phyloP scores from a whole-genome alignment of 176 grass and related monocot genomes.

The Carex pumila region DNA sequence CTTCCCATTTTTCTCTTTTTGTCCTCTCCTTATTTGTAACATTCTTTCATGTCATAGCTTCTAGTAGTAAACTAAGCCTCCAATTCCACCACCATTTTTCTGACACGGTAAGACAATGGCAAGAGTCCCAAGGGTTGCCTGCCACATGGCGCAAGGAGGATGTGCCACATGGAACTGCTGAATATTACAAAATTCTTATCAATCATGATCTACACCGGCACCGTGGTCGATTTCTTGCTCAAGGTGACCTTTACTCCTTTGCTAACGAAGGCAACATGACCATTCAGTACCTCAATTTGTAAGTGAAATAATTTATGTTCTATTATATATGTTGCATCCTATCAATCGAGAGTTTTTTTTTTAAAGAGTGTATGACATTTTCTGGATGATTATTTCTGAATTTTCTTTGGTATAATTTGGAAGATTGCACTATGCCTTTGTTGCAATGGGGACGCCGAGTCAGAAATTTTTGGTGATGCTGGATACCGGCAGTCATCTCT shows the following conservation, averaged over 20 bases:
- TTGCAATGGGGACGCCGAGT: constrained; percentile 64
- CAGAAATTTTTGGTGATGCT: constrained; percentile 72
- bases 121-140: constrained; percentile 27
- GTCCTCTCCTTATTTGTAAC: background rate
- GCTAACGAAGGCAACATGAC: constrained; percentile 36
- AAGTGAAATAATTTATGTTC: constrained; percentile 1
- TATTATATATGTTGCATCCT: background rate
- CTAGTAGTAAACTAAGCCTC: constrained; percentile 38
- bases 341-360: background rate
- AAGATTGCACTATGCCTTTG: constrained; percentile 68
- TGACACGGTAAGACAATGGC: constrained; percentile 43
- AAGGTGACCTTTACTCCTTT: constrained; percentile 34
- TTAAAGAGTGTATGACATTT: background rate
- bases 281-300: constrained; percentile 8
- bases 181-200: constrained; percentile 55
- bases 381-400: background rate
- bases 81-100: constrained; percentile 75
- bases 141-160: constrained; percentile 10
- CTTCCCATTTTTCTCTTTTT: background rate
- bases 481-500: constrained; percentile 83
- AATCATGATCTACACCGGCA: constrained; percentile 42
- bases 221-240: constrained; percentile 27
- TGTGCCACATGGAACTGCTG: constrained; percentile 17
- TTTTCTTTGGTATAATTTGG: background rate
- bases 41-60: background rate